Conservation (phyloP, 1,284 basidiomycete genomes). For the Salmacisia buchloeana region DNA sequence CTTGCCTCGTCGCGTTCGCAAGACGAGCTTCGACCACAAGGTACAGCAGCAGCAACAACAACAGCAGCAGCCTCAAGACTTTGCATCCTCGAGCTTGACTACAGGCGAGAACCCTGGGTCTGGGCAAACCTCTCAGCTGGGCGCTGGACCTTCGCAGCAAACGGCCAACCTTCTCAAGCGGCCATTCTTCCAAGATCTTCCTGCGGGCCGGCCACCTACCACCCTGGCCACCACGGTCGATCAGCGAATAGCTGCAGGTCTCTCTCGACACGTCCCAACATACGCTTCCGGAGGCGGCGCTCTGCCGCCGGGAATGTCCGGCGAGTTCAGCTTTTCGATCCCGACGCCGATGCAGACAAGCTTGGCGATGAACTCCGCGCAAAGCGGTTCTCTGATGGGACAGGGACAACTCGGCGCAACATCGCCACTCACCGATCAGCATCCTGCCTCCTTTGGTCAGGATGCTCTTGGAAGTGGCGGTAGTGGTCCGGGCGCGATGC, state of each 20-base stretch:
- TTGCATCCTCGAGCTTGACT: not conserved
- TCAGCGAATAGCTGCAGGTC: conserved; percentile 44
- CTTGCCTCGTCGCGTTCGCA: conserved; percentile 45
- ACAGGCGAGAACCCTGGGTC: not conserved
- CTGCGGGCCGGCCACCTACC: conserved; percentile 34
- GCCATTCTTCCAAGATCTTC: conserved; percentile 37
- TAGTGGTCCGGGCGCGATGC: too few species aligned
- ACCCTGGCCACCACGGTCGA: conserved; percentile 38
- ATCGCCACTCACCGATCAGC: too few species aligned
- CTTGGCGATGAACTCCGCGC: not conserved
- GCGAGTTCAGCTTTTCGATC: conserved; percentile 38
- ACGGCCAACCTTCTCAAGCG: conserved; percentile 38
- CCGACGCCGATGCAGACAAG: conserved; percentile 14
- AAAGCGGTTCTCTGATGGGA: too few species aligned
- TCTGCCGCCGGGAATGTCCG: conserved; percentile 26
- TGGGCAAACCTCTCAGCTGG: not conserved
- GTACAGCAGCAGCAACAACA: conserved; percentile 18
- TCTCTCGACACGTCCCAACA: conserved; percentile 41
- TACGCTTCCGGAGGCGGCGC: conserved; percentile 23
- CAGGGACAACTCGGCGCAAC: too few species aligned
- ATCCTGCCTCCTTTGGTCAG: not conserved
- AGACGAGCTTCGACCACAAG: conserved; percentile 50
- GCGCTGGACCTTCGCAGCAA: not conserved
- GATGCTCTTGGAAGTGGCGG: too few species aligned
- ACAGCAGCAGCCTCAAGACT: not conserved